These are phyloP conservation scores for Exophiala phaeomuriformis DNA, from an alignment of 2,329 filamentous ascomycete genomes.

Conservation along the genomic window DNA sequence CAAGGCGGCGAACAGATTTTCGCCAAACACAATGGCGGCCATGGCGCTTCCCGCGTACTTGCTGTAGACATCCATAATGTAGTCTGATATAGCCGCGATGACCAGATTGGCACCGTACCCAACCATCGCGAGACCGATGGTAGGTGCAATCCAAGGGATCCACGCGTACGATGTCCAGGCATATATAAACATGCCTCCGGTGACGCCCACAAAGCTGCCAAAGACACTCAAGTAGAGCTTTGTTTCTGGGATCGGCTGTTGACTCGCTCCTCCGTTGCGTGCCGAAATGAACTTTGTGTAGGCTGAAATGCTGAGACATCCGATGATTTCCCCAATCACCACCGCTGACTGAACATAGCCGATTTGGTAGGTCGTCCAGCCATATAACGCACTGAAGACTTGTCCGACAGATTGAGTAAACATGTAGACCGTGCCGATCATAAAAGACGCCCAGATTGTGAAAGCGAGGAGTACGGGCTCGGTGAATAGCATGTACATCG, in stretches of 20 bases:
- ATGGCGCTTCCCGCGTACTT: conserved; percentile 46
- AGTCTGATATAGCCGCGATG: conserved; percentile 42
- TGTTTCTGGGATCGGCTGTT: conserved; percentile 38
- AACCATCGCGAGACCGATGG: conserved; percentile 42
- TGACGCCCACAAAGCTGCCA: conserved; percentile 42
- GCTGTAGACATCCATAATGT: conserved; percentile 46
- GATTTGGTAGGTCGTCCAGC: conserved; percentile 51
- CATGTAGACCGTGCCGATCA: conserved; percentile 43
- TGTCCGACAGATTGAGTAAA: conserved; percentile 54
- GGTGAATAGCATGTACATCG: conserved; percentile 40
- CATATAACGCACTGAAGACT: conserved; percentile 70
- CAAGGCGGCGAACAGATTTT: conserved; percentile 45
- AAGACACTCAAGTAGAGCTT: conserved; percentile 39
- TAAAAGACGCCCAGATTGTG: conserved; percentile 45
- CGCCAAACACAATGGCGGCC: conserved; percentile 43
- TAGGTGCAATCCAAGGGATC: conserved; percentile 44
- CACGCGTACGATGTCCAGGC: conserved; percentile 42
- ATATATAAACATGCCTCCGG: conserved; percentile 46
- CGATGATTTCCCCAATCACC: conserved; percentile 42
- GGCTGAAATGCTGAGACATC: conserved; percentile 39
- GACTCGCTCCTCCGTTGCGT: conserved; percentile 35
- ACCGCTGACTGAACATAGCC: conserved; percentile 43
- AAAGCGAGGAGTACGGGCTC: conserved; percentile 45
- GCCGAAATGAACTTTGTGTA: conserved; percentile 41
- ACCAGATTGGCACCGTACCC: conserved; percentile 46